Percentiles rank a stretch among this genome's conserved stretches.
Evolutionary conservation across 2,329 filamentous ascomycete species (phyloP).

Genomic region (Geosmithia morbida): DNA sequence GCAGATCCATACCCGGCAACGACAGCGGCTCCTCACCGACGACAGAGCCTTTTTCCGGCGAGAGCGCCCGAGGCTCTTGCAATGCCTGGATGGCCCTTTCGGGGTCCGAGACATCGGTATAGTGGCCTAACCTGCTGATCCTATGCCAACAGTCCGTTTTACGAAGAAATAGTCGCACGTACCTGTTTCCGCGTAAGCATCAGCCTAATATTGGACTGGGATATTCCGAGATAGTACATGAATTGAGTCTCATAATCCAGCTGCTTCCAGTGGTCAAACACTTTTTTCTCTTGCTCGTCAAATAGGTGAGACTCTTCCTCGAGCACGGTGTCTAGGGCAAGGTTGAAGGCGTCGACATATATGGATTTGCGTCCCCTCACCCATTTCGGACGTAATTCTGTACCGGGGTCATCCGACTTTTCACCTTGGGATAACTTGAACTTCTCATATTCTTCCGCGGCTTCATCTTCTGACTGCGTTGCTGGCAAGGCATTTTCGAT

Average conservation of each 20-base stretch:
- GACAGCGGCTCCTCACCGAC: slow-evolving; percentile 4
- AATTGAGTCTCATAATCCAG: slow-evolving; percentile 81
- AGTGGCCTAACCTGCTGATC: slow-evolving; percentile 60
- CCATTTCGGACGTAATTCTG: slow-evolving; percentile 38
- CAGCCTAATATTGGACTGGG: too few species aligned
- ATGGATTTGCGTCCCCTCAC: slow-evolving; percentile 70
- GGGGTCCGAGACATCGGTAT: slow-evolving; percentile 69
- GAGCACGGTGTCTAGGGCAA: slow-evolving; percentile 78
- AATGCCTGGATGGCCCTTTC: slow-evolving; percentile 49
- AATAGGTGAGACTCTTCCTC: slow-evolving; percentile 84
- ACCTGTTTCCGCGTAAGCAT: slow-evolving; percentile 31
- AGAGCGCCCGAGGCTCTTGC: slow-evolving; percentile 42
- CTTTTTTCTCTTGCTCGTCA: slow-evolving; percentile 56
- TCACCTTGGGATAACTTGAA: slow-evolving; percentile 41
- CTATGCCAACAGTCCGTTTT: slow-evolving; percentile 91
- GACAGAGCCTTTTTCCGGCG: slow-evolving; percentile 13
- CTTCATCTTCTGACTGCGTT: slow-evolving; percentile 51
- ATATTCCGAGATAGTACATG: slow-evolving; percentile 40
- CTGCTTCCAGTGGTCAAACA: slow-evolving; percentile 63
- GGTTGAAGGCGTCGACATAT: slow-evolving; percentile 94
- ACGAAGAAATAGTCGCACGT: slow-evolving; percentile 82
- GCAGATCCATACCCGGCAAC: slow-evolving; percentile 17
- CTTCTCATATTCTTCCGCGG: slow-evolving; percentile 67
- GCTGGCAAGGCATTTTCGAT: slow-evolving; percentile 48
- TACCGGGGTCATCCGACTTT: slow-evolving; percentile 19